Evolutionary conservation across 192 early-diverging fungal genomes (phyloP), one percentile per base, ranked within the genome.

Genomic region (Coemansia biformis): DNA sequence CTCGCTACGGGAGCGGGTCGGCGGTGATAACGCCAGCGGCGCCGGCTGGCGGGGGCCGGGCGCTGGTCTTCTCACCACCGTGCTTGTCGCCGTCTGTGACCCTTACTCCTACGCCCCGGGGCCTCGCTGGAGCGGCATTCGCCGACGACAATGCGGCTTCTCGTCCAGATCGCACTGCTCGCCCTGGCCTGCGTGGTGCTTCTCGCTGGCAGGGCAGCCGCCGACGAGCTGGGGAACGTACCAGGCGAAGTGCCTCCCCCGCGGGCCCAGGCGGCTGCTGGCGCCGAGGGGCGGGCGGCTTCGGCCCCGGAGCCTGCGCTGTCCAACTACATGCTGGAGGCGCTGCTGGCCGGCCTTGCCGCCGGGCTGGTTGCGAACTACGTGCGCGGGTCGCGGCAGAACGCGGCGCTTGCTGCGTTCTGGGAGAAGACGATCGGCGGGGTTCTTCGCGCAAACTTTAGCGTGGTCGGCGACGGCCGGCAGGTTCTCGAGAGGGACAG

Each of bases 401-500:
- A 78, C 54, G 38, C 48, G 24, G 43, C 32, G 15, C 49, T 51
- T 12, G 53, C 51, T 4, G 43, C 24, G 32, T 22, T 39, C 22
- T 61, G 59, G 59, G 69, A 68, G 52, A 13, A 21, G 26, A 57
- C 69, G 28, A 59, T 78, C 31, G 45, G 47, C 28, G 54, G 63
- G 10, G 63, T 54, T 5, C 43, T 84, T 61, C 66, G 71, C n/a
- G 53, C 57, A 0, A 84, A 92, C 57, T 92, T 90, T 71, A 66
- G 83, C 14, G 66, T 75, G 19, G 79, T 92, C 15, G 88, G 88
- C 24, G 77, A 85, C 48, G 79, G 79, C 2, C 52, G 37, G 35
- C 60, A 43, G 65, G 67, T 59, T 56, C 58, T 44, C 45, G 65
- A 68, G 56, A 57, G 79, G 48, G 90, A 92, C 59, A 84, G 84